These are phyloP conservation scores for Serendipita sp. DNA, from an alignment of 1,284 basidiomycete genomes.

Conservation along the genomic window DNA sequence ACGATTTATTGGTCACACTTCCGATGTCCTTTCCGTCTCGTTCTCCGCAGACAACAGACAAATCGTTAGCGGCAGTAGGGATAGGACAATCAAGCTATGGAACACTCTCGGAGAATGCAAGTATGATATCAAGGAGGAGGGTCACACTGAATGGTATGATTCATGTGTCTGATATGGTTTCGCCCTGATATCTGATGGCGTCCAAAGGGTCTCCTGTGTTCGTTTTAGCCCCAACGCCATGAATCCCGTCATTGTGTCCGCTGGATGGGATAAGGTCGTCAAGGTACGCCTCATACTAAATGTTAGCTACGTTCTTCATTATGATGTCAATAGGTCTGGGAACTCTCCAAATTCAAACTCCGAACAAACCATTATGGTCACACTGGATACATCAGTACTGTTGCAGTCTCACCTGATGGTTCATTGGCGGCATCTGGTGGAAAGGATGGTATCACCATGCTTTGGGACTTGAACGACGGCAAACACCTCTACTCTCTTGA, in stretches of 20 bases:
- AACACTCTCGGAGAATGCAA: slow-evolving; percentile 99
- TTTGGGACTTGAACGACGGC: slow-evolving; percentile 99
- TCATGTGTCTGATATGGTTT: not conserved
- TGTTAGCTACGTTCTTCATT: not conserved
- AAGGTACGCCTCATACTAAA: slow-evolving; percentile 48
- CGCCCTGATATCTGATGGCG: slow-evolving; percentile 7
- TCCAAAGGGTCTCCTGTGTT: slow-evolving; percentile 87
- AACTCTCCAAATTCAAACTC: slow-evolving; percentile 99
- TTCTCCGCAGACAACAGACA: slow-evolving; percentile 97
- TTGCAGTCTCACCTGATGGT: slow-evolving; percentile 98
- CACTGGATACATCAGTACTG: slow-evolving; percentile 98
- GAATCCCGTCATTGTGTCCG: slow-evolving; percentile 98
- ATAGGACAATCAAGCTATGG: slow-evolving; percentile 98
- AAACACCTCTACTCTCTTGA: slow-evolving; percentile 99
- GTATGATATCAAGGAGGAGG: slow-evolving; percentile 98
- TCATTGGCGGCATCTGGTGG: slow-evolving; percentile 98
- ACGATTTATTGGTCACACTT: slow-evolving; percentile 96
- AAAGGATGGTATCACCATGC: slow-evolving; percentile 99
- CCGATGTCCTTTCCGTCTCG: slow-evolving; percentile 94
- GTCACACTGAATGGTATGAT: slow-evolving; percentile 83
- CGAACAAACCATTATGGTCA: slow-evolving; percentile 99
- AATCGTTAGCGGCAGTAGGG: slow-evolving; percentile 96
- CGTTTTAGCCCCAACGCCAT: slow-evolving; percentile 97
- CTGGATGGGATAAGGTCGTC: slow-evolving; percentile 99
- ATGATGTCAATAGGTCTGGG: slow-evolving; percentile 74